A percentile compares a stretch with the other conserved stretches of the same genome.
These are phyloP conservation scores for Diddensiella transvaalensis DNA, from an alignment of 805 yeast genomes.

Conservation along the genomic window DNA sequence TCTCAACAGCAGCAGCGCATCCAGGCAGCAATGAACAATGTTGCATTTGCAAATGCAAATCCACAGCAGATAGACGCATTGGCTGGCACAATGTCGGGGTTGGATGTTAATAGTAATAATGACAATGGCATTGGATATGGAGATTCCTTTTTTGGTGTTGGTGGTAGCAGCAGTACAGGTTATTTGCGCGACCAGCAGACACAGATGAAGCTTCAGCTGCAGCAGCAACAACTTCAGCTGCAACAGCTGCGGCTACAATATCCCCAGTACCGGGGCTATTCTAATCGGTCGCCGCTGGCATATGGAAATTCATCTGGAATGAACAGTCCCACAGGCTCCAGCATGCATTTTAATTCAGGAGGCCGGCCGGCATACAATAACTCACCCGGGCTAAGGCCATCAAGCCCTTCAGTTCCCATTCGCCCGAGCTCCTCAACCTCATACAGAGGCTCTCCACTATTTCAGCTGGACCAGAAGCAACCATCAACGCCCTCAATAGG, in stretches of 20 bases:
- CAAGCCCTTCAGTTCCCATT: slow-evolving; percentile 25
- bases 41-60: slow-evolving; percentile 7
- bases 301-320: not conserved
- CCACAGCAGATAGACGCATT: not conserved
- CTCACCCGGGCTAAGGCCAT: slow-evolving; percentile 14
- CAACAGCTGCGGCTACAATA: slow-evolving; percentile 18
- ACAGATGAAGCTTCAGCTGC: slow-evolving; percentile 1
- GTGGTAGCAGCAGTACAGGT: not conserved
- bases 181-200: slow-evolving; percentile 1
- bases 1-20: slow-evolving; percentile 35
- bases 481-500: slow-evolving; percentile 5
- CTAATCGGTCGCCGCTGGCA: slow-evolving; percentile 3
- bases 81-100: not conserved
- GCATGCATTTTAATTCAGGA: not conserved
- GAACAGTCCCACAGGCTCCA: not conserved
- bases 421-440: slow-evolving; percentile 24
- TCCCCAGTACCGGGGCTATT: not conserved
- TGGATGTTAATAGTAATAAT: not conserved
- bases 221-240: slow-evolving; percentile 10
- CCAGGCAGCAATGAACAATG: slow-evolving; percentile 29
- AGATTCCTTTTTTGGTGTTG: not conserved
- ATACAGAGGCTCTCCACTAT: slow-evolving; percentile 16
- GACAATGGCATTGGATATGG: no score
- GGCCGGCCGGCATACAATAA: not conserved
- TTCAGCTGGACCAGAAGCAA: slow-evolving; percentile 4